Conservation (phyloP, 352 stramenopile genomes). For the Globisporangium nagaii region DNA sequence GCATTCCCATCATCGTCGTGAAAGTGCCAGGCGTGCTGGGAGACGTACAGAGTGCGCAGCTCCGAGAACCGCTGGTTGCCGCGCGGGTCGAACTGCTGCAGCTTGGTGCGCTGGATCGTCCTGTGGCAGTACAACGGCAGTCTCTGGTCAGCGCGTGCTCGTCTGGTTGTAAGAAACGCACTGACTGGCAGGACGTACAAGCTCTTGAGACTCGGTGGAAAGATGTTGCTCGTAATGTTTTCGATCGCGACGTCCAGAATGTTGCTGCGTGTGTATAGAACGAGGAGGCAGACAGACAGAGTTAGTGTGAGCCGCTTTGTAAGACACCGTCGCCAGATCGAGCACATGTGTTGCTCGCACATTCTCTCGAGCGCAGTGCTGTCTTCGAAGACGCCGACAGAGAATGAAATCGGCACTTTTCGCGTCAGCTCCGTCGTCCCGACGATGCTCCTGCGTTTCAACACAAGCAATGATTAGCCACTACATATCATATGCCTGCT, state of each 20-base stretch:
- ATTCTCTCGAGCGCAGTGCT: constrained; percentile 43
- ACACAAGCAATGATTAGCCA: not conserved
- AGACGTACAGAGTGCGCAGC: constrained; percentile 51
- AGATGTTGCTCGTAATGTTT: constrained; percentile 63
- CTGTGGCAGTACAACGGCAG: constrained; percentile 13
- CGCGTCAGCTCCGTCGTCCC: constrained; percentile 44
- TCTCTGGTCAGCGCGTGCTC: not conserved
- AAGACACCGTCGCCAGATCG: too few species aligned
- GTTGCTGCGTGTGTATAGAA: too few species aligned
- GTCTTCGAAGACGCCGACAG: constrained; percentile 35
- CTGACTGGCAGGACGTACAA: constrained; percentile 29
- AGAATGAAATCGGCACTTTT: constrained; percentile 59
- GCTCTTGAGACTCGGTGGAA: constrained; percentile 44
- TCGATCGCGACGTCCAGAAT: constrained; percentile 58
- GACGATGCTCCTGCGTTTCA: constrained; percentile 35
- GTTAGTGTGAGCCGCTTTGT: too few species aligned
- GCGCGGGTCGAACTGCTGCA: constrained; percentile 58
- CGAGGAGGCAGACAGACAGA: too few species aligned
- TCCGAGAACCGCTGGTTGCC: constrained; percentile 34
- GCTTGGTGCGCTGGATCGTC: constrained; percentile 50
- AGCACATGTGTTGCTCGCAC: constrained; percentile 19
- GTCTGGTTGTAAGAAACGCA: not conserved
- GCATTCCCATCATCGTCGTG: too few species aligned
- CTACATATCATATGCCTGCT: too few species aligned
- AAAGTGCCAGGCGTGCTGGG: not conserved